Evolutionary conservation across 352 stramenopile genomes (phyloP), one percentile per base, ranked within the genome.

Genomic region (Phytophthora tubulina): DNA sequence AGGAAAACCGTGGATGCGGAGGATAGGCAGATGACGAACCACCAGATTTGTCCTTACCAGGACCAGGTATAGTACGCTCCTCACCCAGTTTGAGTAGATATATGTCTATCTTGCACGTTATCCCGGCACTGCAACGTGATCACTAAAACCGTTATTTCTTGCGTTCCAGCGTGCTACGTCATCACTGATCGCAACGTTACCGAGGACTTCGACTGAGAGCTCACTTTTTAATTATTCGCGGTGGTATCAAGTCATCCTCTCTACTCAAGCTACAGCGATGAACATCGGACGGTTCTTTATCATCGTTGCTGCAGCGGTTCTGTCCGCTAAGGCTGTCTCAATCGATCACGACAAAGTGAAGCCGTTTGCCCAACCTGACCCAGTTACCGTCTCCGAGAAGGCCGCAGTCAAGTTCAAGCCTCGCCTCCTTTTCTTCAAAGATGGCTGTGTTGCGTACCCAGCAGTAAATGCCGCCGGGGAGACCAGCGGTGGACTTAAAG

Each of bases 401-500:
- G 31, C 27, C 9, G 55, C 27, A 27, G 21, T 27, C 21, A 27
- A 27, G 1, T 27, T 27, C 15, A 27, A 61, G 39, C 53, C 53
- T 6, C 27, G 36, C 5, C 17, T 61, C 36, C 36, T 9, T 42
- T 4, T 60, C 52, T 27, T 27, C 21, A 9, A 35, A 14, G 27
- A 6, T 6, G 52, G 53, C 2, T 50, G 36, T 7, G 8, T 30
- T 6, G 11, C 36, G 8, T 61, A 30, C 11, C 27, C 53, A 38
- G 53, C 39, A 3, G 53, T 61, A 39, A 61, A 61, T 39, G 11
- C 39, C 8, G 39, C 39, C 6, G 53, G 53, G 3, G 53, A 61
- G 27, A 61, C 36, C 11, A 61, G 39, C 15, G 38, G 21, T 17
- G 53, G 53, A 3, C 53, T 81, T 6, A 72, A 61, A 21, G 17